These are phyloP conservation scores for Microascus cirrosus DNA, from an alignment of 2,329 filamentous ascomycete species.

Conservation along the genomic window DNA sequence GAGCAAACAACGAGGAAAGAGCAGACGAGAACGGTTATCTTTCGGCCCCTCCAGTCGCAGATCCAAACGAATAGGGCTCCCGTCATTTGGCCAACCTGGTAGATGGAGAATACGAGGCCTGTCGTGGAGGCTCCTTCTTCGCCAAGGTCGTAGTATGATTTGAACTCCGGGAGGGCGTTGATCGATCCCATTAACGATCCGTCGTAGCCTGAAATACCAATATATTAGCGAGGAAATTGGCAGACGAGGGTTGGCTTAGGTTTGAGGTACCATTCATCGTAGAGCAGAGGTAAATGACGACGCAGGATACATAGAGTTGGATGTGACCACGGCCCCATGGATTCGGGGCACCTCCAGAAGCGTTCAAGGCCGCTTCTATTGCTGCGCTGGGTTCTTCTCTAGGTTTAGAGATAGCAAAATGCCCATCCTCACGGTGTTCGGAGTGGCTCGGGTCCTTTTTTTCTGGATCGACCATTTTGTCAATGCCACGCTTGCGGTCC, in stretches of 20 bases:
- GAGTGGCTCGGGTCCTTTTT: background rate
- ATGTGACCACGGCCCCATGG: background rate
- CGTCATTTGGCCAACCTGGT: slow-evolving; percentile 49
- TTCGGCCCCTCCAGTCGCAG: background rate
- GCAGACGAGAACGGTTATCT: slow-evolving; percentile 34
- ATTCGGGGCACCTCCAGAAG: background rate
- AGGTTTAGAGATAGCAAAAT: background rate
- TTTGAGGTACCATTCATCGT: background rate
- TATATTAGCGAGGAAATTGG: background rate
- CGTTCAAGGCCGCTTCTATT: background rate
- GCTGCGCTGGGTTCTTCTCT: background rate
- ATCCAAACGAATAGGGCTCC: slow-evolving; percentile 34
- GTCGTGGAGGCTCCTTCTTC: background rate
- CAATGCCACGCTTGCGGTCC: background rate
- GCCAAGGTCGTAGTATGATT: background rate
- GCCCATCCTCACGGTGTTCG: background rate
- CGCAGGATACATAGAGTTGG: background rate
- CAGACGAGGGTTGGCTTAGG: background rate
- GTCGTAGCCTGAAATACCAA: background rate
- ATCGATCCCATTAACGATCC: background rate
- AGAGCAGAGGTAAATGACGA: background rate
- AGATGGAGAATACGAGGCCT: slow-evolving; percentile 40
- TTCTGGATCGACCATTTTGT: background rate
- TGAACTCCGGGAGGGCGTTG: background rate
- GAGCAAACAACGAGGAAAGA: slow-evolving; percentile 36